These are phyloP conservation scores for Kwoniella bestiolae DNA, from an alignment of 768 basidiomycete genomes.

Conservation along the genomic window DNA sequence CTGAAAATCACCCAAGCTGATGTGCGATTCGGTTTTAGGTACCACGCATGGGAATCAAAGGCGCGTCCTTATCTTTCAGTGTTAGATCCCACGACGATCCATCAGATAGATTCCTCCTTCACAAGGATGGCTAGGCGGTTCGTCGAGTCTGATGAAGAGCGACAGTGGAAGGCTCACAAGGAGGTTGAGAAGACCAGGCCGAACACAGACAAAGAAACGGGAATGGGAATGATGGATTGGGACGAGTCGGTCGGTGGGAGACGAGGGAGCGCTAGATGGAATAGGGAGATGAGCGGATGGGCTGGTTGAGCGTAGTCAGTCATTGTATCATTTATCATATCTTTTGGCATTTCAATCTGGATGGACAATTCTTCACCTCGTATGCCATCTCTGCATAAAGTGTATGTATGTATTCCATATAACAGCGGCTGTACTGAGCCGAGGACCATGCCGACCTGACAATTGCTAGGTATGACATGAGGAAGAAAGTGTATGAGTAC, in stretches of 20 bases:
- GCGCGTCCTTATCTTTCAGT: constrained; percentile 45
- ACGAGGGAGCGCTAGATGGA: background rate
- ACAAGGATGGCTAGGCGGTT: constrained; percentile 48
- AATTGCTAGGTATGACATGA: too few species aligned
- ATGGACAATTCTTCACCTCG: too few species aligned
- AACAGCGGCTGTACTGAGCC: too few species aligned
- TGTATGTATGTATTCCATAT: too few species aligned
- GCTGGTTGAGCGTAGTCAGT: background rate
- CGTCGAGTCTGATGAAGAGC: constrained; percentile 37
- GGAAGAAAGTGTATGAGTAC: too few species aligned
- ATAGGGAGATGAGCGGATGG: background rate
- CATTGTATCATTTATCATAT: too few species aligned
- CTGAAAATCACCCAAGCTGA: background rate
- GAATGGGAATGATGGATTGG: constrained; percentile 25
- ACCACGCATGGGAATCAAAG: constrained; percentile 58
- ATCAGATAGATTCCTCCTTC: constrained; percentile 48
- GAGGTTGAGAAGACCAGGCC: constrained; percentile 7
- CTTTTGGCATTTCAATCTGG: background rate
- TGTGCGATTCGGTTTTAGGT: constrained; percentile 12
- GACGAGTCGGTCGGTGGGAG: constrained; percentile 6
- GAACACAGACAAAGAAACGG: constrained; percentile 14
- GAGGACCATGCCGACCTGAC: too few species aligned
- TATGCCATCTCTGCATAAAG: too few species aligned
- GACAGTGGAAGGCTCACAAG: constrained; percentile 21
- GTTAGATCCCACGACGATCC: constrained; percentile 50